Base-by-base conservation (phyloP, 129 eudicot species). In the Gnaphalium uliginosum region DNA sequence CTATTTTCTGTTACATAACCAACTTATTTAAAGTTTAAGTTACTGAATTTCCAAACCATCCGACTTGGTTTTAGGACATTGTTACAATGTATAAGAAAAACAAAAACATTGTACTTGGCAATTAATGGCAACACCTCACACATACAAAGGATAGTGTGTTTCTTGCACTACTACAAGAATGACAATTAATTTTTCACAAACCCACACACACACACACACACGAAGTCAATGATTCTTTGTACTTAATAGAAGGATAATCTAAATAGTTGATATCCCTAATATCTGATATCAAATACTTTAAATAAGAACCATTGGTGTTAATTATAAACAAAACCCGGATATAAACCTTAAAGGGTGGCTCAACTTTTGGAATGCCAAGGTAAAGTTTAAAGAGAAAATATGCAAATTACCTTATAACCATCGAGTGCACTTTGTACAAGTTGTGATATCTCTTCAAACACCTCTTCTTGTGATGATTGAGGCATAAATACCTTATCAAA, bases 371-470 rank as follows among this genome's bases (percentile, higher is more conserved):
- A 56, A 19, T 56, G 4, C 26, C 61, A 19, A 19, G 15, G 19
- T 50, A 50, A 56, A 21, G 0, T 22, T 56, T 56, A 19, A 6
- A 56, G 26, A 17, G 58, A 69, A 19, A 24, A 22, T 29, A 77
- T 37, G 17, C 8, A 58, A 77, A 81, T 75, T 61, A 95, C 99
- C 99, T 91, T 95, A 76, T 95, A 95, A 33, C 99, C 99, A 78
- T 95, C 99, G 14, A 95, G 96, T 32, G 99, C 99, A 78, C 99
- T 95, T 68, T 95, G 99, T 6, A 95, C 96, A 81, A 95, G 93
- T 79, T 95, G 97, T 46, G 99, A 89, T 76, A 95, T 83, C 66
- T 95, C 99, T 54, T 74, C 92, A 81, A 95, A 95, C 75, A 95
- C 97, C 64, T 87, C 90, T 73, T 89, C 88, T 83, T 95, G 99